Conservation (phyloP, 768 basidiomycete genomes). For the Mycena floridula region DNA sequence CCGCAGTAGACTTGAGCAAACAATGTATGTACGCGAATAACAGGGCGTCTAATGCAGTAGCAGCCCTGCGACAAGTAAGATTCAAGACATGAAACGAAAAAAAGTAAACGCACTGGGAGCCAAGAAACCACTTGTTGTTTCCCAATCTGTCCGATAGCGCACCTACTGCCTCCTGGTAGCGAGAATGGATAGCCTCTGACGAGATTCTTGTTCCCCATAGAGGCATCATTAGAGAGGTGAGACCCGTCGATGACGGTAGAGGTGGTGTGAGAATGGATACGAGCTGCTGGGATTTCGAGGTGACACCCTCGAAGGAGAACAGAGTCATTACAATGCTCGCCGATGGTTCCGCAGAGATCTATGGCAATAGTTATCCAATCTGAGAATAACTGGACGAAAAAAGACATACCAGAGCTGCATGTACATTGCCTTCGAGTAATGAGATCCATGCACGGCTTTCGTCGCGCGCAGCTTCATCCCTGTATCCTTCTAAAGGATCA, state of each 20-base stretch:
- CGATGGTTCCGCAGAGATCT: slow-evolving; percentile 46
- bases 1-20: slow-evolving; percentile 45
- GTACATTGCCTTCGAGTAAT: slow-evolving; percentile 70
- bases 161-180: slow-evolving; percentile 66
- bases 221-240: slow-evolving; percentile 54
- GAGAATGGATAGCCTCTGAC: slow-evolving; percentile 39
- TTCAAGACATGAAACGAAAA: neutral
- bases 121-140: slow-evolving; percentile 77
- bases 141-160: slow-evolving; percentile 73
- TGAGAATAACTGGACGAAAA: slow-evolving; percentile 6
- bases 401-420: slow-evolving; percentile 62
- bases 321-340: slow-evolving; percentile 37
- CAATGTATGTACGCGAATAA: slow-evolving; percentile 77
- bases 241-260: slow-evolving; percentile 65
- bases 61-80: slow-evolving; percentile 37
- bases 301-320: slow-evolving; percentile 27
- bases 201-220: slow-evolving; percentile 53
- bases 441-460: slow-evolving; percentile 83
- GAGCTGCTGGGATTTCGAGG: slow-evolving; percentile 24
- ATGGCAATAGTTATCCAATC: neutral
- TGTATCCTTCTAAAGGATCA: slow-evolving; percentile 61
- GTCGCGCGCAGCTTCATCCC: slow-evolving; percentile 48
- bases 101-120: slow-evolving; percentile 47
- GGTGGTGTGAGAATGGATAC: slow-evolving; percentile 55
- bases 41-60: slow-evolving; percentile 79